A percentile compares a stretch with the other conserved stretches of the same genome.
phyloP scores from a whole-genome alignment of 495 filamentous ascomycete species.

The Tuber brumale region DNA sequence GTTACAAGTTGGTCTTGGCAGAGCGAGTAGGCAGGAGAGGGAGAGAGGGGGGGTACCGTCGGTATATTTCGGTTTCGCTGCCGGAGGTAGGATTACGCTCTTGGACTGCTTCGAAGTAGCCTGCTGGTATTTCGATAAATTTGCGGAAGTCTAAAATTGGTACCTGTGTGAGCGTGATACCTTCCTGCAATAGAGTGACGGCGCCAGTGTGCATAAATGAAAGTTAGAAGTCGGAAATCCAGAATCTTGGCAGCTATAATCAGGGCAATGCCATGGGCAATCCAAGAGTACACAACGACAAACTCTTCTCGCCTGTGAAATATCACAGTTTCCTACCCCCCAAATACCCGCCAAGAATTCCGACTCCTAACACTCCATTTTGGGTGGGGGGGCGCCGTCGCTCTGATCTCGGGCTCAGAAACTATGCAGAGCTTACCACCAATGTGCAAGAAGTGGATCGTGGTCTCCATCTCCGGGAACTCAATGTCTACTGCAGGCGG shows the following conservation, averaged over 20 bases:
- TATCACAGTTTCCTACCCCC: neutral
- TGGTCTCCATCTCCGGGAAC: neutral
- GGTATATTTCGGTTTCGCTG: neutral
- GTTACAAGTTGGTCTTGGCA: neutral
- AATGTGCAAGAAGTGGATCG: neutral
- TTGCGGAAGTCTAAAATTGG: neutral
- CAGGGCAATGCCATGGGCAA: neutral
- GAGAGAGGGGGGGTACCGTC: neutral
- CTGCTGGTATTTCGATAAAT: neutral
- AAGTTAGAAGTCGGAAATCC: neutral
- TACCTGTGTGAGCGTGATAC: neutral
- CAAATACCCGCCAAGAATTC: neutral
- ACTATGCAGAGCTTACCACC: neutral
- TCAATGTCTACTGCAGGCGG: neutral
- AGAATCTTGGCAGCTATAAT: neutral
- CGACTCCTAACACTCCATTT: neutral
- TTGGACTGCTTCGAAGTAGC: conserved; percentile 3
- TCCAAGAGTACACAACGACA: neutral
- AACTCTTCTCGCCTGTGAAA: neutral
- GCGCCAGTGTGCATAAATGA: neutral
- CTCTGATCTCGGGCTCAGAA: neutral
- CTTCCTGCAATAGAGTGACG: neutral
- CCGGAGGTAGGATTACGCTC: conserved; percentile 1
- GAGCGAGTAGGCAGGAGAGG: neutral
- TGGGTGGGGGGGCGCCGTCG: neutral